phyloP scores from a whole-genome alignment of 805 yeast genomes.

The Dipodascus albidus region DNA sequence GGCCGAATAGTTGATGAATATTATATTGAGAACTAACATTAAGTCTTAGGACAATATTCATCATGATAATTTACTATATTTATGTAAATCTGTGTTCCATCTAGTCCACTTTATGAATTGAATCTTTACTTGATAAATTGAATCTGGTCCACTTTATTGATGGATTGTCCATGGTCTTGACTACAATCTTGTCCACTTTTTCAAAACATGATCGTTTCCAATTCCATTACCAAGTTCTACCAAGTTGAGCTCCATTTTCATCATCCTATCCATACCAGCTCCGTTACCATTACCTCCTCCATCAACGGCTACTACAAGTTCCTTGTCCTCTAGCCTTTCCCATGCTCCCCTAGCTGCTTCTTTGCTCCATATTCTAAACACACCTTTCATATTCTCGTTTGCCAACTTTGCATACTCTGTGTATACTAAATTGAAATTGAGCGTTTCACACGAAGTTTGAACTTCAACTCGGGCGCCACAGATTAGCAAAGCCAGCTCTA shows the following conservation, averaged over 20 bases:
- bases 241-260: conserved; percentile 24
- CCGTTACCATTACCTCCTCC: conserved; percentile 32
- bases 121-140: too few relatives aligned
- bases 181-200: conserved; percentile 29
- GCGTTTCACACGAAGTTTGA: conserved; percentile 43
- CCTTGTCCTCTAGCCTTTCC: conserved; percentile 53
- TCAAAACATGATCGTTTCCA: conserved; percentile 28
- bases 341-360: conserved; percentile 56
- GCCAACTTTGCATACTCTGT: conserved; percentile 60
- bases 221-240: conserved; percentile 24
- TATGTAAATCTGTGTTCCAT: too few relatives aligned
- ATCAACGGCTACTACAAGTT: conserved; percentile 32
- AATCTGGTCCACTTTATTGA: neutral
- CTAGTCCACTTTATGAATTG: too few relatives aligned
- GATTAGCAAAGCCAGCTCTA: conserved; percentile 61
- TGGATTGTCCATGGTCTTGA: neutral
- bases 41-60: too few relatives aligned
- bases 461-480: conserved; percentile 63
- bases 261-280: conserved; percentile 24
- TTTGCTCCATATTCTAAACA: conserved; percentile 46
- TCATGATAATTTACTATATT: too few relatives aligned
- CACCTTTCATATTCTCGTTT: conserved; percentile 31
- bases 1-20: too few relatives aligned
- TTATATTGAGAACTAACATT: too few relatives aligned
- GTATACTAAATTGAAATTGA: conserved; percentile 67